Conservation (phyloP, 768 basidiomycete species). For the Pleurotus salmoneostramineus region DNA sequence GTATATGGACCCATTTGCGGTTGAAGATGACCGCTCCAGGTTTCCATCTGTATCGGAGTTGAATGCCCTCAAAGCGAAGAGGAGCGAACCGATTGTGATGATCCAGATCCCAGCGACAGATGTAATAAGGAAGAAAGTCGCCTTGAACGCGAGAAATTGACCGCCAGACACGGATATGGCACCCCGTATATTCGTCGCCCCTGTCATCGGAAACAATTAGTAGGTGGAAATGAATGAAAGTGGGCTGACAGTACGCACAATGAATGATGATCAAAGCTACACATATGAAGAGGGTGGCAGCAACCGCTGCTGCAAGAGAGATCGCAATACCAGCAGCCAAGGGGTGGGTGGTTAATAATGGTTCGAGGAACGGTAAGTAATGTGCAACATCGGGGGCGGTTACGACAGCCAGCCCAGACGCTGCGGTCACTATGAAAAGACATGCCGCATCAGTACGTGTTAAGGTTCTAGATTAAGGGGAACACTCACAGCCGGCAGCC, state of each 20-base stretch:
- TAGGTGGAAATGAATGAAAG: background rate
- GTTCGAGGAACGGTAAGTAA: constrained; percentile 60
- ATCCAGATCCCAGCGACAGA: constrained; percentile 57
- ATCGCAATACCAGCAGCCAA: constrained; percentile 64
- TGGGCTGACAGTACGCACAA: constrained; percentile 44
- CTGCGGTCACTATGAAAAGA: constrained; percentile 56
- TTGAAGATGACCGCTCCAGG: constrained; percentile 31
- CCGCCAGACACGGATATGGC: constrained; percentile 60
- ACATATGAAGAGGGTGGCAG: constrained; percentile 53
- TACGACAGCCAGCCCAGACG: constrained; percentile 61
- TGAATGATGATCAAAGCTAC: constrained; percentile 48
- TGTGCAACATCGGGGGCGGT: constrained; percentile 73
- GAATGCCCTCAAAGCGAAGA: constrained; percentile 65
- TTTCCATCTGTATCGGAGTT: constrained; percentile 20
- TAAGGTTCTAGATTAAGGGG: background rate
- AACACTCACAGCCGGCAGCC: constrained; percentile 54
- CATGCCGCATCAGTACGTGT: constrained; percentile 8
- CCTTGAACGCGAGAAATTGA: constrained; percentile 58
- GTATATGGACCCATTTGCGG: constrained; percentile 71
- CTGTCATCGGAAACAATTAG: constrained; percentile 27
- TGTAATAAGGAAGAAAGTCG: constrained; percentile 57
- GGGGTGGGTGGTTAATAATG: constrained; percentile 42
- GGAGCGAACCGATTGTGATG: constrained; percentile 59
- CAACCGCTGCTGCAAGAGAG: constrained; percentile 63
- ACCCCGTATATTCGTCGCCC: constrained; percentile 48